Evolutionary conservation across 768 basidiomycete genomes (phyloP).

Genomic region (Lanmaoa rubissima): DNA sequence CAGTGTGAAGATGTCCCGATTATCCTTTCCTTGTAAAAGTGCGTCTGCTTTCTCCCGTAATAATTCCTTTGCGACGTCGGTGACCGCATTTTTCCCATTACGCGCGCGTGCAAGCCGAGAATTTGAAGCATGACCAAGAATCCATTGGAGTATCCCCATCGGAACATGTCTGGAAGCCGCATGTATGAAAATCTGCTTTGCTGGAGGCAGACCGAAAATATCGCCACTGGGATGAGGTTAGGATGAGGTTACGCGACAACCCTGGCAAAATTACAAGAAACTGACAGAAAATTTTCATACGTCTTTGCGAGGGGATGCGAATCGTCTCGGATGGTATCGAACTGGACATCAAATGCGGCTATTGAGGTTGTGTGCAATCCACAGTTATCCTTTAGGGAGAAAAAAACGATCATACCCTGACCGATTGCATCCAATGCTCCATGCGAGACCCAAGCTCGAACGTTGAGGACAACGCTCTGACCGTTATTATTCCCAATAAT

Average conservation of each 20-base stretch:
- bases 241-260: background rate
- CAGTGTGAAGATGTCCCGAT: conserved; percentile 25
- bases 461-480: conserved; percentile 13
- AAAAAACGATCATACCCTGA: conserved; percentile 31
- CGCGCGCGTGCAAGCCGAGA: conserved; percentile 1
- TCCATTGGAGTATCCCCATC: background rate
- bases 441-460: conserved; percentile 33
- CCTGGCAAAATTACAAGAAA: background rate
- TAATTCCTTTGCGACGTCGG: conserved; percentile 1
- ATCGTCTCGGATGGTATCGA: background rate
- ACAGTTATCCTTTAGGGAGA: no score
- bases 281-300: conserved; percentile 11
- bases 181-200: conserved; percentile 5
- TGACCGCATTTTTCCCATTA: background rate
- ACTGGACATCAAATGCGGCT: conserved; percentile 45
- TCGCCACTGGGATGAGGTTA: conserved; percentile 1
- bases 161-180: conserved; percentile 10
- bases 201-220: conserved; percentile 8
- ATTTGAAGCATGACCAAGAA: background rate
- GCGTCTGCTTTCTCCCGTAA: conserved; percentile 5
- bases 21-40: conserved; percentile 13
- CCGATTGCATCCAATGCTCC: conserved; percentile 49
- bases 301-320: conserved; percentile 1
- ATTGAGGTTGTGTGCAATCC: background rate
- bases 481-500: background rate